Conservation (phyloP, 805 yeast genomes). For the Yarrowia phangngaensis region DNA sequence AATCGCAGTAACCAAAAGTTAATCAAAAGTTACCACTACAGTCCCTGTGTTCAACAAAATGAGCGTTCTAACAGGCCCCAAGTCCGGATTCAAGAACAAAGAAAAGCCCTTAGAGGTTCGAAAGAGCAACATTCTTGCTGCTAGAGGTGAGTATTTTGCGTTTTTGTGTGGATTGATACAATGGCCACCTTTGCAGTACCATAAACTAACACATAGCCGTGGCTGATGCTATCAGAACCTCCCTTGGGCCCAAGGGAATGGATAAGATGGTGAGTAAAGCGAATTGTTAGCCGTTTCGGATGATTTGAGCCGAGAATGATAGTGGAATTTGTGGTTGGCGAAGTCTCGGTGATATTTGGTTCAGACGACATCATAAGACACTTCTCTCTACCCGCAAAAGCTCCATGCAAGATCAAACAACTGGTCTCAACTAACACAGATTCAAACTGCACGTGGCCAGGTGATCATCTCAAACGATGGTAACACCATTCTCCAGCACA, state of each 20-base stretch:
- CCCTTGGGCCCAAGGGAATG: slow-evolving; percentile 99
- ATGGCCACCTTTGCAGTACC: not conserved
- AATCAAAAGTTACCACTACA: slow-evolving; percentile 40
- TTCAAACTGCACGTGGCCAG: slow-evolving; percentile 83
- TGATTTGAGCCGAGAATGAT: slow-evolving; percentile 23
- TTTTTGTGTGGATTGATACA: not conserved
- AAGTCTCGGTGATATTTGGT: not conserved
- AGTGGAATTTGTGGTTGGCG: not conserved
- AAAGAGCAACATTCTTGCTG: slow-evolving; percentile 81
- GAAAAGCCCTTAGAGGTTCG: slow-evolving; percentile 96
- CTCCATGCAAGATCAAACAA: no score
- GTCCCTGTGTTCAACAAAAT: slow-evolving; percentile 29
- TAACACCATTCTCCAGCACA: slow-evolving; percentile 90
- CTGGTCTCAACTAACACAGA: slow-evolving; percentile 27
- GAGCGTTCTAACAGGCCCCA: slow-evolving; percentile 25
- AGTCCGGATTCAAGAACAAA: slow-evolving; percentile 63
- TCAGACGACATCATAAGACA: no score
- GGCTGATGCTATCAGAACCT: slow-evolving; percentile 90
- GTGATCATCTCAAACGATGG: slow-evolving; percentile 97
- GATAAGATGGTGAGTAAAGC: slow-evolving; percentile 69
- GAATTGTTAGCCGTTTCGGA: no score
- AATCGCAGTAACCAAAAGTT: slow-evolving; percentile 28
- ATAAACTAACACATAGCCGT: slow-evolving; percentile 50
- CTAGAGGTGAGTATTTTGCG: slow-evolving; percentile 46
- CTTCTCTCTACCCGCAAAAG: no score